Evolutionary conservation across 441 rosid genomes (phyloP), one percentile per base, ranked within the genome.

Genomic region (Bocquillonia castaneifolia): DNA sequence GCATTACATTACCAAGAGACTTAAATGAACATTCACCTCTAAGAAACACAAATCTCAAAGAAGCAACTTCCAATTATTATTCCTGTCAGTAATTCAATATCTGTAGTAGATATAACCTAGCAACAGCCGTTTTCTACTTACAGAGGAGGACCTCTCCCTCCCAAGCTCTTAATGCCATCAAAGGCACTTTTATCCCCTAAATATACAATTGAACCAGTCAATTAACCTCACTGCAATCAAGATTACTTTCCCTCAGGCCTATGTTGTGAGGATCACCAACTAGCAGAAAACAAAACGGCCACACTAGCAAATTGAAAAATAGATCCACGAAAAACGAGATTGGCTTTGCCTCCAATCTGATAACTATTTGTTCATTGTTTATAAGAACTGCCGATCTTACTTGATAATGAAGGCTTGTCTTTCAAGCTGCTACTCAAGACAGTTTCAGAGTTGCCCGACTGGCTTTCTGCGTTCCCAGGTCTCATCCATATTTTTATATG

Each of bases 401-500:
- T 74, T 18, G 84, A 81, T 68, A 83, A 75, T 32, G 76, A 75
- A 48, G 85, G 79, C 72, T 88, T 90, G 62, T 80, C 90, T 82
- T 91, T 93, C 72, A 79, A 79, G 78, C 92, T 85, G 67, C 82
- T 74, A 74, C 82, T 82, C 60, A 85, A 75, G 40, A 74, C 63
- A 1, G 86, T 72, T 68, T 95, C 91, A 2, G 87, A 63, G 75
- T 59, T 82, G 81, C 75, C 77, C 7, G 86, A 70, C 64, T 80
- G 92, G 68, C 73, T 86, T 56, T 89, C 97, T 14, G 82, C 74
- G 20, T 40, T 70, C 2, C 79, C 82, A 0, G 99, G 99, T 70
- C 99, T 81, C 81, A 80, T 90, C 99, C 99, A 95, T 53, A 95
- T 77, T 82, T 92, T 92, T 73, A 88, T 75, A 73, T 90, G 96